A percentile compares a stretch with the other conserved stretches of the same genome.
Conservation (phyloP, 495 filamentous ascomycete species). For the Aspergillus baeticus region DNA sequence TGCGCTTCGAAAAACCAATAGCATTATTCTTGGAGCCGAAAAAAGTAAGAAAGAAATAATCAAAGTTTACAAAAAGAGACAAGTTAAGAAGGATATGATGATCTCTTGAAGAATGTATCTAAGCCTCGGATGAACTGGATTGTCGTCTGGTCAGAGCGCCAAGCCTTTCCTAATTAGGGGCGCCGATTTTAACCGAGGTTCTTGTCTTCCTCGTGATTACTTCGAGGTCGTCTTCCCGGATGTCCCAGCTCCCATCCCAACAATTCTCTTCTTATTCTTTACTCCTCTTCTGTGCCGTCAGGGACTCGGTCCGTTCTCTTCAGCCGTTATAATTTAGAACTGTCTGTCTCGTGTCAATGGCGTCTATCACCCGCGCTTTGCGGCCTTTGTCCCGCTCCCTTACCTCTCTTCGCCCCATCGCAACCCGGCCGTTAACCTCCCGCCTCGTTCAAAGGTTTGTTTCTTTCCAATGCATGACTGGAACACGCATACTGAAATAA, state of each 20-base stretch:
- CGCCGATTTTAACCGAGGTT: constrained; percentile 44
- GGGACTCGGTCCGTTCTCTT: not conserved
- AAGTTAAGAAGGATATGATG: too few species aligned
- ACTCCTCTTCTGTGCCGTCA: constrained; percentile 3
- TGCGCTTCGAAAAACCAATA: not conserved
- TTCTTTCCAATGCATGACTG: not conserved
- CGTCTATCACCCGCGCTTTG: constrained; percentile 65
- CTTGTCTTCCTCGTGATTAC: constrained; percentile 32
- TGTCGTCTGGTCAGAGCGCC: not conserved
- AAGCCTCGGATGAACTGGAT: not conserved
- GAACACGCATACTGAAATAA: not conserved
- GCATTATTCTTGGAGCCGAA: too few species aligned
- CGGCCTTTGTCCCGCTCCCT: constrained; percentile 65
- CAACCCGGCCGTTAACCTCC: constrained; percentile 39
- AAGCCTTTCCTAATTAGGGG: not conserved
- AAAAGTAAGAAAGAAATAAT: too few species aligned
- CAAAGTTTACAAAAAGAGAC: too few species aligned
- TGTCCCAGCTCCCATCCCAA: constrained; percentile 1
- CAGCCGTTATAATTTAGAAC: not conserved
- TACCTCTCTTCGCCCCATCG: constrained; percentile 43
- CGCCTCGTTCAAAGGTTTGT: constrained; percentile 47
- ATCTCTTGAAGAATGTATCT: not conserved
- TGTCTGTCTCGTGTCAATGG: constrained; percentile 62
- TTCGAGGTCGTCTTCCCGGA: constrained; percentile 14
- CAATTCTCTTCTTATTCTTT: constrained; percentile 10